A percentile compares a stretch with the other conserved stretches of the same genome.
Conservation (phyloP, 768 basidiomycete genomes). For the Cyclocybe cylindracea region DNA sequence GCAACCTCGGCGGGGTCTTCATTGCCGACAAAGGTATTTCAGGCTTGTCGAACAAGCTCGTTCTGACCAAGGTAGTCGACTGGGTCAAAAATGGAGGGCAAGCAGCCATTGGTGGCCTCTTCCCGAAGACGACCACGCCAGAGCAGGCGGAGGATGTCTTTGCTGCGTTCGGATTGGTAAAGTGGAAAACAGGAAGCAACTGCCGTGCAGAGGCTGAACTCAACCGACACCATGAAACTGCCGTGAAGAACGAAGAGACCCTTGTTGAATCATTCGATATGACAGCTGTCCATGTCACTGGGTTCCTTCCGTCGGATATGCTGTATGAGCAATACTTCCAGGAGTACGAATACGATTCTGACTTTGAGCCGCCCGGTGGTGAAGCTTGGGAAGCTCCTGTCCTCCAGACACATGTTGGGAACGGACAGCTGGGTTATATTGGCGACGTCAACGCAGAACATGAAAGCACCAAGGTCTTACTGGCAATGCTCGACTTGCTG, state of each 20-base stretch:
- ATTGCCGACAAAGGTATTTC: slow-evolving; percentile 27
- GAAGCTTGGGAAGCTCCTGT: slow-evolving; percentile 24
- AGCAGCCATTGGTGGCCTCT: not conserved
- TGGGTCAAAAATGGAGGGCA: not conserved
- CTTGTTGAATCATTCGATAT: slow-evolving; percentile 13
- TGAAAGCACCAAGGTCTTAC: slow-evolving; percentile 25
- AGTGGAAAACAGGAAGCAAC: too few species aligned
- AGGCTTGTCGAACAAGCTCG: slow-evolving; percentile 13
- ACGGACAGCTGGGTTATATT: slow-evolving; percentile 34
- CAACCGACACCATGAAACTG: slow-evolving; percentile 9
- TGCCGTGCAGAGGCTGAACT: not conserved
- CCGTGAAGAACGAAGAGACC: slow-evolving; percentile 1
- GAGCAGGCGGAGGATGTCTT: too few species aligned
- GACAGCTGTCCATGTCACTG: slow-evolving; percentile 13
- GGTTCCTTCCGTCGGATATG: slow-evolving; percentile 10
- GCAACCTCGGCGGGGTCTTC: slow-evolving; percentile 28
- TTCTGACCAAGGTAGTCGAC: slow-evolving; percentile 21
- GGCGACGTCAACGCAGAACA: slow-evolving; percentile 32
- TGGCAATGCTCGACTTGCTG: slow-evolving; percentile 33
- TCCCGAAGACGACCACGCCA: not conserved
- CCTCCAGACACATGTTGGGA: slow-evolving; percentile 20
- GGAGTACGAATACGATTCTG: too few species aligned
- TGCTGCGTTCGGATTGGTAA: too few species aligned
- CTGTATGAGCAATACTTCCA: slow-evolving; percentile 8
- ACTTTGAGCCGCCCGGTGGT: not conserved